A percentile compares a stretch with the other conserved stretches of the same genome.
Conservation (phyloP, 2,329 filamentous ascomycete species). For the Alternaria sp. region DNA sequence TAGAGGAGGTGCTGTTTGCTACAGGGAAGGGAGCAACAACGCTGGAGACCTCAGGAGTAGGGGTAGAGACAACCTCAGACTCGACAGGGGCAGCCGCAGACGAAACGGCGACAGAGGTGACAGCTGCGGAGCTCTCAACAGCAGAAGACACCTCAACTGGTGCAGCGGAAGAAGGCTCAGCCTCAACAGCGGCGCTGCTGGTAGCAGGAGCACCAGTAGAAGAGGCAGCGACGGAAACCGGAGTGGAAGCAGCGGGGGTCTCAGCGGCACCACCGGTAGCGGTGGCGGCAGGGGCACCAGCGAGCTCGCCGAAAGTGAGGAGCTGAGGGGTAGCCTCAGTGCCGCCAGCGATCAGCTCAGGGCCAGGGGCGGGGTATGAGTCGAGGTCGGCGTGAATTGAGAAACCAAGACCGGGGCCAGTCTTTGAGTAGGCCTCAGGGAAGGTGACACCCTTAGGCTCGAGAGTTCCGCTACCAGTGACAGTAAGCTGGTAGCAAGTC, state of each 20-base stretch:
- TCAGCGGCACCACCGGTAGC: slow-evolving; percentile 25
- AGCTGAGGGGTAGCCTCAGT: slow-evolving; percentile 33
- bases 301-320: slow-evolving; percentile 36
- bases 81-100: slow-evolving; percentile 15
- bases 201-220: slow-evolving; percentile 11
- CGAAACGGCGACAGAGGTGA: slow-evolving; percentile 7
- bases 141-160: slow-evolving; percentile 16
- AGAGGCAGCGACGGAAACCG: slow-evolving; percentile 16
- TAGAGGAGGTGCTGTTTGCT: slow-evolving; percentile 19
- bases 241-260: slow-evolving; percentile 26
- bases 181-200: slow-evolving; percentile 13
- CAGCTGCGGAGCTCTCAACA: slow-evolving; percentile 7
- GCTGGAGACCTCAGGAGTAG: slow-evolving; percentile 7
- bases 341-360: slow-evolving; percentile 48
- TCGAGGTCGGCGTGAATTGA: slow-evolving; percentile 50
- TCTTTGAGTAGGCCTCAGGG: slow-evolving; percentile 53
- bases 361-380: slow-evolving; percentile 53
- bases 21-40: slow-evolving; percentile 13
- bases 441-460: slow-evolving; percentile 57
- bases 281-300: slow-evolving; percentile 28
- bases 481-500: slow-evolving; percentile 55
- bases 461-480: slow-evolving; percentile 45
- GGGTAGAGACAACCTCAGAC: slow-evolving; percentile 10
- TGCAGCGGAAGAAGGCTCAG: slow-evolving; percentile 14
- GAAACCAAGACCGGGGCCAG: slow-evolving; percentile 54